Conservation (phyloP, 2,329 filamentous ascomycete species). For the Exophiala mesophila region DNA sequence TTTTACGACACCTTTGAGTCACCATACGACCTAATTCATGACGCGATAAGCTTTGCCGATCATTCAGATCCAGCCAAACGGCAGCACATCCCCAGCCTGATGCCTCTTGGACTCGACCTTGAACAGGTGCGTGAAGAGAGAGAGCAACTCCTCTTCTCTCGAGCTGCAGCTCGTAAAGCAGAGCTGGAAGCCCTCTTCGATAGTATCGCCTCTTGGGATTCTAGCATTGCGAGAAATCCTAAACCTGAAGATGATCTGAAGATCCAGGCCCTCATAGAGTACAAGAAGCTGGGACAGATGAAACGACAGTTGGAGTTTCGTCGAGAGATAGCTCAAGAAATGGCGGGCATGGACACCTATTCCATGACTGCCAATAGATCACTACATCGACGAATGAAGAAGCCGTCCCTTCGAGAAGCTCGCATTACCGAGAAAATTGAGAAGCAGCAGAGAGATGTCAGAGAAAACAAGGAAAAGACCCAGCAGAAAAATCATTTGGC, state of each 20-base stretch:
- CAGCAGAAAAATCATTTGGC: conserved; percentile 90
- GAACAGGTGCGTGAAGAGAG: conserved; percentile 81
- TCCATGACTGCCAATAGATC: conserved; percentile 95
- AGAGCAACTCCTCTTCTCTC: conserved; percentile 83
- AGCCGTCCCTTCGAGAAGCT: conserved; percentile 90
- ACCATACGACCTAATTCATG: conserved; percentile 57
- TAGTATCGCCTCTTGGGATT: conserved; percentile 84
- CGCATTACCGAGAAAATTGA: conserved; percentile 98
- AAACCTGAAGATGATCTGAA: conserved; percentile 78
- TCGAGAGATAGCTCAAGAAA: conserved; percentile 80
- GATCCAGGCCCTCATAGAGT: conserved; percentile 86
- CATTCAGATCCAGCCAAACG: conserved; percentile 73
- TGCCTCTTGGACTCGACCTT: conserved; percentile 82
- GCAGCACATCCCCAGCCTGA: conserved; percentile 76
- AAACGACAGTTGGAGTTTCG: conserved; percentile 82
- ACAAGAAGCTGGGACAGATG: conserved; percentile 84
- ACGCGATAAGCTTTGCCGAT: conserved; percentile 69
- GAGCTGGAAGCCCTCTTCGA: conserved; percentile 80
- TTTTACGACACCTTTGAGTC: conserved; percentile 70
- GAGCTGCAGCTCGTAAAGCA: conserved; percentile 75
- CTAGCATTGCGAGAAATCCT: conserved; percentile 62
- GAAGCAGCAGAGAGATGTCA: conserved; percentile 95
- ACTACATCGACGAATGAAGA: conserved; percentile 90
- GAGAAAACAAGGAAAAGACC: conserved; percentile 95
- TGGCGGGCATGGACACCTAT: conserved; percentile 92